Base-by-base conservation (phyloP, 306 rosid genomes). In the Lagenaria siceraria region DNA sequence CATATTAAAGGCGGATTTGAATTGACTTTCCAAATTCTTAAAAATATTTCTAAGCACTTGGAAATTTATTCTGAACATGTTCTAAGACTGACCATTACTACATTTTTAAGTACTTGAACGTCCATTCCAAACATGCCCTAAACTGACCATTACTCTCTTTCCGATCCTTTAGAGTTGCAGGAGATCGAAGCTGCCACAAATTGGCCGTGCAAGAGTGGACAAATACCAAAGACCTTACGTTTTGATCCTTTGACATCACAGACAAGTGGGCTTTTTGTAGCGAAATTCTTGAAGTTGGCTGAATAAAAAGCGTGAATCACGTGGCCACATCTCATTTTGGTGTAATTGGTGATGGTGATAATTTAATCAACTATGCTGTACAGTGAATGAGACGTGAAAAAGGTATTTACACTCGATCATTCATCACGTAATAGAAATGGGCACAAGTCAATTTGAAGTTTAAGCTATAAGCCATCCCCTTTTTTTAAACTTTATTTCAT, bases 131-230 rank as follows among this genome's bases (percentile, higher is more conserved):
- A 40, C 10, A 33, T 0, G 43, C 10, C 4, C 8, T 51, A 17
- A 17, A 48, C 40, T 15, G 58, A 25, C 54, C 12, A 29, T 43
- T 36, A 17, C 7, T 69, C 24, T 63, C 49, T 70, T 18, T 27
- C 29, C 11, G 51, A 19, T 53, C 27, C 31, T 43, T 51, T 82
- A 95, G 97, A 85, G 78, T 83, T 95, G 90, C 85, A 14, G 74
- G 91, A 76, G 75, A 84, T 90, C 55, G 91, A 88, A 68, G 86
- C 77, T 79, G 89, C 93, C 58, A 78, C 75, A 77, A 82, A 80
- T 79, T 95, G 97, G 99, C 97, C 97, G n/a, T 87, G 97, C 87
- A 86, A 86, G 82, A 78, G 80, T 5, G 97, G 99, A 13, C 24
- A 82, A 51, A 48, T 87, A 59, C 85, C 78, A 31, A 88, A 86